Evolutionary conservation across 2,329 filamentous ascomycete genomes (phyloP), one percentile per base, ranked within the genome.

Genomic region (Tolypocladium tropicale): DNA sequence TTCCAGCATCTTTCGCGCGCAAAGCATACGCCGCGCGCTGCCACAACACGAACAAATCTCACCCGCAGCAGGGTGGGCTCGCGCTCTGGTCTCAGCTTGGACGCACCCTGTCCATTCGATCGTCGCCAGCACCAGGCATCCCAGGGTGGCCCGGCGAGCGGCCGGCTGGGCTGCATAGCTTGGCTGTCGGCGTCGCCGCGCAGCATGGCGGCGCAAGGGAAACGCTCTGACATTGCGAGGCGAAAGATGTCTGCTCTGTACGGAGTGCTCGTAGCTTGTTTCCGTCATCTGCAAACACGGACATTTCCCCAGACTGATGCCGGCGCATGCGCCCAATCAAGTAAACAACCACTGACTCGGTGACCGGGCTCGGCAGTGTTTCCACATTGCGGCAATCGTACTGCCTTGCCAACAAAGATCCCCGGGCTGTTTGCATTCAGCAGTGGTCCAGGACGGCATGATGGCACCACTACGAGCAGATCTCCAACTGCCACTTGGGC

Each of bases 11-110:
- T n/a, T n/a, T n/a, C n/a, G n/a, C n/a, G n/a, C n/a, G n/a, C n/a
- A n/a, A n/a, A n/a, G n/a, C n/a, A n/a, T n/a, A n/a, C n/a, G n/a
- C n/a, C n/a, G n/a, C n/a, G n/a, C n/a, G n/a, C n/a, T n/a, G n/a
- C 16, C 6, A 2, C 25, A 21, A 50, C 18, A 21, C 46, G 46
- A n/a, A n/a, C 18, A 6, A 32, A 50, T 50, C 46, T 50, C 46
- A 33, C 46, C 43, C 21, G 34, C 34, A 21, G 34, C 34, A n/a
- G 51, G 51, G 34, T 53, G 34, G 51, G 51, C 34, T 33, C 50
- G 33, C 51, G 6, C 14, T 25, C 16, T 59, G 60, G 63, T 62
- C 64, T 61, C 59, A 62, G 63, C 64, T 63, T 57, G 56, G 43
- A 53, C 36, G 37, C 57, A 37, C 36, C 59, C 34, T 43, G 33